A percentile compares a stretch with the other conserved stretches of the same genome.
phyloP scores from a whole-genome alignment of 441 rosid species.

The Melianthus villosus region DNA sequence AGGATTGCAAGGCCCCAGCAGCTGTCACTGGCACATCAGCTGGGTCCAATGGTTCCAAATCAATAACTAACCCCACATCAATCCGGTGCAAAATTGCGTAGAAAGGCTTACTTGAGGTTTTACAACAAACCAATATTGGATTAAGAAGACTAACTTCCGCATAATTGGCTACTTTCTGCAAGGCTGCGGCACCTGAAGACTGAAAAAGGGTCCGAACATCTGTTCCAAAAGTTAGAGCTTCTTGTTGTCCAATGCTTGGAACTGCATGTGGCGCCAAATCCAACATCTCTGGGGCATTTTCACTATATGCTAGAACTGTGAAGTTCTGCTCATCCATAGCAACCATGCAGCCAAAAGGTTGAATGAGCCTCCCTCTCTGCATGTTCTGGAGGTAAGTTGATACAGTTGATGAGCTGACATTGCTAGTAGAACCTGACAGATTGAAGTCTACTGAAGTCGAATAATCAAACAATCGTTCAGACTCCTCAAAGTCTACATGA shows the following conservation, averaged over 20 bases:
- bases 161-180: slow-evolving; percentile 49
- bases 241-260: slow-evolving; percentile 54
- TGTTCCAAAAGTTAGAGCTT: slow-evolving; percentile 41
- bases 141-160: slow-evolving; percentile 57
- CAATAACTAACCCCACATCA: slow-evolving; percentile 56
- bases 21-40: slow-evolving; percentile 66
- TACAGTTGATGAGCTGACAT: slow-evolving; percentile 40
- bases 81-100: slow-evolving; percentile 66
- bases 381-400: slow-evolving; percentile 63
- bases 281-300: slow-evolving; percentile 64
- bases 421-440: slow-evolving; percentile 35
- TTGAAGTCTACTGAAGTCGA: slow-evolving; percentile 44
- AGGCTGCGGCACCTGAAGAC: slow-evolving; percentile 39
- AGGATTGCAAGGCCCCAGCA: slow-evolving; percentile 71
- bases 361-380: slow-evolving; percentile 60
- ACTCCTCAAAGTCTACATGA: slow-evolving; percentile 43
- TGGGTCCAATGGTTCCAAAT: slow-evolving; percentile 67
- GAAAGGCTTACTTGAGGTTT: slow-evolving; percentile 55
- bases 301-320: slow-evolving; percentile 48
- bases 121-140: slow-evolving; percentile 56
- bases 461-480: slow-evolving; percentile 42
- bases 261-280: slow-evolving; percentile 58
- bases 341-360: slow-evolving; percentile 64
- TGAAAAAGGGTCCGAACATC: slow-evolving; percentile 44
- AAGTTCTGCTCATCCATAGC: slow-evolving; percentile 50